Evolutionary conservation across 2,329 filamentous ascomycete species (phyloP).

Genomic region (Geosmithia morbida): DNA sequence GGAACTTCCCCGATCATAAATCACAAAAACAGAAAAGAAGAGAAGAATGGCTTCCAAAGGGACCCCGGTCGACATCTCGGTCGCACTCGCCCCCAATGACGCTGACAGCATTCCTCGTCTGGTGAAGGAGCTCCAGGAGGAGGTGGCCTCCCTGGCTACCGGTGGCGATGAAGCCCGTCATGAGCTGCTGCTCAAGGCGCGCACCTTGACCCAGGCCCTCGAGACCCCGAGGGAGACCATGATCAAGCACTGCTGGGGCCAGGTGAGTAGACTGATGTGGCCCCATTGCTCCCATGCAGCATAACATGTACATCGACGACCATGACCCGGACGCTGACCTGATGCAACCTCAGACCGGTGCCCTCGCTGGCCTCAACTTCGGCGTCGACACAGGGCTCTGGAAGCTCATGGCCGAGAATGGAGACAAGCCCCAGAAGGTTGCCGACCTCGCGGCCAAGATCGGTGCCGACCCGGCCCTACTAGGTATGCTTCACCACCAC

Average conservation of each 20-base stretch:
- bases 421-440: slow-evolving; percentile 13
- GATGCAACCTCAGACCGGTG: slow-evolving; percentile 4
- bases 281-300: background rate
- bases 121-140: slow-evolving; percentile 3
- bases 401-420: slow-evolving; percentile 14
- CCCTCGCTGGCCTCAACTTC: slow-evolving; percentile 7
- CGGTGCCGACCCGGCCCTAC: slow-evolving; percentile 11
- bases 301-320: too few species aligned
- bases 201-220: slow-evolving; percentile 11
- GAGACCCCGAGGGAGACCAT: slow-evolving; percentile 29
- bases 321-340: too few species aligned
- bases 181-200: slow-evolving; percentile 14
- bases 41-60: background rate
- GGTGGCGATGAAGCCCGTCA: slow-evolving; percentile 9
- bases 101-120: slow-evolving; percentile 4
- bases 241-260: slow-evolving; percentile 25
- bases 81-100: slow-evolving; percentile 7
- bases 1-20: too few species aligned
- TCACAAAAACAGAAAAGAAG: too few species aligned
- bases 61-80: slow-evolving; percentile 5
- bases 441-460: slow-evolving; percentile 12
- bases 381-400: slow-evolving; percentile 19
- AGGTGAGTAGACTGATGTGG: slow-evolving; percentile 11
- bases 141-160: background rate
- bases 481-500: slow-evolving; percentile 8